Percentiles rank a stretch among this genome's conserved stretches.
phyloP scores from a whole-genome alignment of 257 asterid genomes.

The Solanum gracilifrons region DNA sequence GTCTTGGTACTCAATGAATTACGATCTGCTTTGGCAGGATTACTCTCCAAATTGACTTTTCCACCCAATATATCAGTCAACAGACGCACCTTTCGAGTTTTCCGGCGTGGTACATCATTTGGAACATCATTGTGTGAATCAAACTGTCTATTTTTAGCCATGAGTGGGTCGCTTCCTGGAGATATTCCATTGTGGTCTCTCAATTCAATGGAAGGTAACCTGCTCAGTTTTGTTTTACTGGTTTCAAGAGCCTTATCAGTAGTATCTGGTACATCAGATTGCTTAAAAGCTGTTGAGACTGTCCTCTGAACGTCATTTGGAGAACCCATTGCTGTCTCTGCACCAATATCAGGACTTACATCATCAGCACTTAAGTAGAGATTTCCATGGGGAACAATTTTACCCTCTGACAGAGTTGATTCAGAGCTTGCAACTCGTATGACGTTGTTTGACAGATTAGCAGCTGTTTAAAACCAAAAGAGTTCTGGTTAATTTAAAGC shows the following conservation, averaged over 20 bases:
- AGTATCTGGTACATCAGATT: neutral
- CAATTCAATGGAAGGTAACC: constrained; percentile 12
- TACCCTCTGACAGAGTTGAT: neutral
- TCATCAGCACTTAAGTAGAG: neutral
- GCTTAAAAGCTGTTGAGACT: neutral
- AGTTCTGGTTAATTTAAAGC: neutral
- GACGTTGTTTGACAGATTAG: neutral
- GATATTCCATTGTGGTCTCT: constrained; percentile 25
- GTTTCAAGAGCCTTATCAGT: neutral
- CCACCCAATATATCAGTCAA: constrained; percentile 60
- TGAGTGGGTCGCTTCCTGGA: constrained; percentile 24
- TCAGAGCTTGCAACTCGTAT: neutral
- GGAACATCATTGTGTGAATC: neutral
- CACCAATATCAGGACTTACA: neutral
- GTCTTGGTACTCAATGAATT: neutral
- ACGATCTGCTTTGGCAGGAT: constrained; percentile 5
- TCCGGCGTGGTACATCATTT: constrained; percentile 8
- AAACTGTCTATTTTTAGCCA: neutral
- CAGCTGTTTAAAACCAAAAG: neutral
- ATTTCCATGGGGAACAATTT: neutral
- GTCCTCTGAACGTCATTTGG: neutral
- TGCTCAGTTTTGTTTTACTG: neutral
- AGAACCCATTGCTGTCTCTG: neutral
- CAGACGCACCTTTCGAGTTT: constrained; percentile 55
- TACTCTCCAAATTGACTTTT: constrained; percentile 13